A percentile compares a stretch with the other conserved stretches of the same genome.
phyloP scores from a whole-genome alignment of 2,329 filamentous ascomycete species.

The Verruconis gallopava region DNA sequence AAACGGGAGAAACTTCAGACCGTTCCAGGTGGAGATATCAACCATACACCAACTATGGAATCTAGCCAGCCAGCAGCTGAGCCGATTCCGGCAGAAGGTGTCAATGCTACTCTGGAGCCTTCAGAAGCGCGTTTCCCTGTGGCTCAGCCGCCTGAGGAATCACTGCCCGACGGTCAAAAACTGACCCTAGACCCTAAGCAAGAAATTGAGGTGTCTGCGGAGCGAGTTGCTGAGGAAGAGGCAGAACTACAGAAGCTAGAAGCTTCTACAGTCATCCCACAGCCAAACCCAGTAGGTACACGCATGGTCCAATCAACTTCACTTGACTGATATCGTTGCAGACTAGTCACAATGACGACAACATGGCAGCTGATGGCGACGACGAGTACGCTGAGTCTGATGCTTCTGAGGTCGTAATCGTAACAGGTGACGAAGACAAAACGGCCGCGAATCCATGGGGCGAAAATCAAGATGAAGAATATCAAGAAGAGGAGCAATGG shows the following conservation, averaged over 20 bases:
- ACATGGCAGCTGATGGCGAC: no score
- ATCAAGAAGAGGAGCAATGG: slow-evolving; percentile 2
- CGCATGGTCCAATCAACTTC: no score
- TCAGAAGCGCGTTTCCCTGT: background rate
- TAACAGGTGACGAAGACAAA: slow-evolving; percentile 6
- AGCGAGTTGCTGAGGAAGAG: background rate
- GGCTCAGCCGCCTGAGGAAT: slow-evolving; percentile 7
- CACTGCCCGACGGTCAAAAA: background rate
- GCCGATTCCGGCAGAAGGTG: background rate
- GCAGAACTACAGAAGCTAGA: background rate
- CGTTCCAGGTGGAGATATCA: slow-evolving; percentile 7
- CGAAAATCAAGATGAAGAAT: slow-evolving; percentile 4
- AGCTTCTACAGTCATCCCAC: no score
- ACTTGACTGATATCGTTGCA: no score
- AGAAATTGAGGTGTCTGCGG: background rate
- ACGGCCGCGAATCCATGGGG: background rate
- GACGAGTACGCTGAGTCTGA: slow-evolving; percentile 1
- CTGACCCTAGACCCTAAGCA: background rate
- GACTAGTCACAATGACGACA: no score
- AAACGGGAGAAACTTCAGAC: slow-evolving; percentile 52
- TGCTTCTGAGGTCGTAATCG: slow-evolving; percentile 5
- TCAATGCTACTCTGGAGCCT: background rate
- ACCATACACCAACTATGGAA: background rate
- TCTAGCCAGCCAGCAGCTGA: slow-evolving; percentile 2
- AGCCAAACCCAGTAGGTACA: no score